A percentile compares a stretch with the other conserved stretches of the same genome.
Conservation (phyloP, 305 asterid genomes). For the Fraxinus nigra region DNA sequence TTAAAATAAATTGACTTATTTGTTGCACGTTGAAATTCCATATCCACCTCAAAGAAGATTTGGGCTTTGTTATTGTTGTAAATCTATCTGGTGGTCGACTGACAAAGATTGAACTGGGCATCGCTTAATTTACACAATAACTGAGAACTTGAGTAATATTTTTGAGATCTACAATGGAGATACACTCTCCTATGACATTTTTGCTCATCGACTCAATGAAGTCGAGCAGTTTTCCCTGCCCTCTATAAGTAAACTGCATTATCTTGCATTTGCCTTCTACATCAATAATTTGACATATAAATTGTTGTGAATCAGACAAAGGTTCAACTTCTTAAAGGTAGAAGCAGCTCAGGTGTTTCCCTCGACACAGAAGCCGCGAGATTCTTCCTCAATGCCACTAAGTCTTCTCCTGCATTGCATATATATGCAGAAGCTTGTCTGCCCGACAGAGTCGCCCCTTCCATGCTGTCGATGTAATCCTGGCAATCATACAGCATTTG, state of each 20-base stretch:
- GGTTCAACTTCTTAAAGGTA: constrained; percentile 53
- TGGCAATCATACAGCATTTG: constrained; percentile 27
- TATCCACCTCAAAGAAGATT: background rate
- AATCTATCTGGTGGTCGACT: background rate
- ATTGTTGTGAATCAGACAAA: constrained; percentile 34
- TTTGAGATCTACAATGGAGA: background rate
- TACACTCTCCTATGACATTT: background rate
- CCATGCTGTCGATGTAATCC: constrained; percentile 99
- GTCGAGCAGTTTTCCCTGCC: background rate
- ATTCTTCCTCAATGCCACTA: constrained; percentile 54
- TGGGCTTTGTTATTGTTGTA: background rate
- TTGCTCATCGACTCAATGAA: background rate
- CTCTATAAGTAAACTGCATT: background rate
- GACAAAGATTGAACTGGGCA: background rate
- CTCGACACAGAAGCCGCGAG: constrained; percentile 30
- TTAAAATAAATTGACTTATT: background rate
- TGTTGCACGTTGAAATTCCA: background rate
- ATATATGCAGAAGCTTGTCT: constrained; percentile 85
- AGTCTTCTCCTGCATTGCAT: constrained; percentile 78
- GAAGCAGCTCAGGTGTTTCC: constrained; percentile 27
- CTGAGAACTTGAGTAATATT: background rate
- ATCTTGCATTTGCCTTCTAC: background rate
- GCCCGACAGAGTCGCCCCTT: constrained; percentile 95
- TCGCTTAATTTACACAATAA: background rate
- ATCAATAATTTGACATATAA: background rate